Base-by-base conservation (phyloP, 805 yeast species). In the Myxozyma sirexii region DNA sequence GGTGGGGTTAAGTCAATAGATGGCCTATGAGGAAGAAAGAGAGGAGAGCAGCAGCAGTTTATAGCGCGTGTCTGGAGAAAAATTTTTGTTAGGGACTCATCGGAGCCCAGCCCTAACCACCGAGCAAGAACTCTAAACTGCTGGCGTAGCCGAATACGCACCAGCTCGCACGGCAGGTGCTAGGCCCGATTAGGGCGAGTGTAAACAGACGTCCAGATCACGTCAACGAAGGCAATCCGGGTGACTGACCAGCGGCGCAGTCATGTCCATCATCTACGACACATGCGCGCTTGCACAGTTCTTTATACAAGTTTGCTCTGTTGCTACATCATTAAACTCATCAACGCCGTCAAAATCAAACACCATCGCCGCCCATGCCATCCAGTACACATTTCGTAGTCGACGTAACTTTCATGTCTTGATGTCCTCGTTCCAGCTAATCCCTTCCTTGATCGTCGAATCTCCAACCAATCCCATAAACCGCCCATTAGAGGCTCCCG, bases 401-500 rank as follows among this genome's bases (percentile, higher is more conserved):
- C 35, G 3, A 10, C 2, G 17, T 21, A 10, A 27, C 2, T n/a
- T 44, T 21, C 39, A 55, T 19, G 15, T 8, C 41, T 42, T 48
- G 21, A n/a, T 42, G 12, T 55, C 44, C 43, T 44, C 60, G 8
- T 38, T 33, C 60, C 60, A 57, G 47, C 60, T 57, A 21, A 44
- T 27, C 17, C 48, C 48, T 26, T 52, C 60, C 46, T 41, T 43
- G 26, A 54, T 33, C 33, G 48, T 35, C 37, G 39, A n/a, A 44
- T 45, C 56, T 19, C 26, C 53, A 24, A 35, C 24, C 8, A 38
- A 39, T 1, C 48, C 54, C 27, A 39, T 31, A n/a, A 41, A 29
- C 27, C 27, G 37, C 12, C 57, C 57, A 21, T 13, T 23, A 35
- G n/a, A 17, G 4, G 37, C 39, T 0, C 53, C 57, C 10, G n/a